phyloP scores from a whole-genome alignment of 2,329 filamentous ascomycete species.

The Sphaerulina populicola region DNA sequence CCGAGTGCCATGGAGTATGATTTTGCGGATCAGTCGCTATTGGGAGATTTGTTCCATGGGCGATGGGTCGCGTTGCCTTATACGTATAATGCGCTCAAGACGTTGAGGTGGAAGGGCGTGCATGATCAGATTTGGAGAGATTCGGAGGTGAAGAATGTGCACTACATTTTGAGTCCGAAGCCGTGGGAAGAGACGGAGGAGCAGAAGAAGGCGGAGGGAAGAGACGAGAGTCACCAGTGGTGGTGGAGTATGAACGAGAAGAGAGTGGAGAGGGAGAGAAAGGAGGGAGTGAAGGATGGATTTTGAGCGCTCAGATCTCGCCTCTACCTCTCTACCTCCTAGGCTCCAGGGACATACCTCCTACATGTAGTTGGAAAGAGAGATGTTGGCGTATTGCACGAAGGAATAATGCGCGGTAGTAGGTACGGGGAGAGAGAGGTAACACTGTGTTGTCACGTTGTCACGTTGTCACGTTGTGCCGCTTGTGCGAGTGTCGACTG shows the following conservation, averaged over 20 bases:
- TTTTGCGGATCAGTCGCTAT: constrained; percentile 53
- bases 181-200: constrained; percentile 51
- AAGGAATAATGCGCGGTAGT: too few relatives aligned
- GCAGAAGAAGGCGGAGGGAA: constrained; percentile 32
- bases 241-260: constrained; percentile 49
- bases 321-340: too few relatives aligned
- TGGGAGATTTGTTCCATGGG: constrained; percentile 50
- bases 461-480: too few relatives aligned
- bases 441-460: too few relatives aligned
- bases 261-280: constrained; percentile 43
- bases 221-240: constrained; percentile 48
- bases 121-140: constrained; percentile 55
- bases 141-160: constrained; percentile 53
- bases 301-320: constrained; percentile 34
- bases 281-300: constrained; percentile 43
- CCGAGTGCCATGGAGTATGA: constrained; percentile 45
- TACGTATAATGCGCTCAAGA: constrained; percentile 55
- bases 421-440: too few relatives aligned
- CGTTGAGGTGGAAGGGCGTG: constrained; percentile 48
- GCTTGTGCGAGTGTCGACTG: too few relatives aligned
- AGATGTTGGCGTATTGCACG: too few relatives aligned
- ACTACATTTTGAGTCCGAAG: constrained; percentile 55
- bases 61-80: constrained; percentile 54
- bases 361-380: too few relatives aligned
- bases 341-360: too few relatives aligned